A percentile compares a stretch with the other conserved stretches of the same genome.
These are phyloP conservation scores for Cinnamomum micranthum DNA, from an alignment of 164 flowering plant genomes.

Conservation along the genomic window DNA sequence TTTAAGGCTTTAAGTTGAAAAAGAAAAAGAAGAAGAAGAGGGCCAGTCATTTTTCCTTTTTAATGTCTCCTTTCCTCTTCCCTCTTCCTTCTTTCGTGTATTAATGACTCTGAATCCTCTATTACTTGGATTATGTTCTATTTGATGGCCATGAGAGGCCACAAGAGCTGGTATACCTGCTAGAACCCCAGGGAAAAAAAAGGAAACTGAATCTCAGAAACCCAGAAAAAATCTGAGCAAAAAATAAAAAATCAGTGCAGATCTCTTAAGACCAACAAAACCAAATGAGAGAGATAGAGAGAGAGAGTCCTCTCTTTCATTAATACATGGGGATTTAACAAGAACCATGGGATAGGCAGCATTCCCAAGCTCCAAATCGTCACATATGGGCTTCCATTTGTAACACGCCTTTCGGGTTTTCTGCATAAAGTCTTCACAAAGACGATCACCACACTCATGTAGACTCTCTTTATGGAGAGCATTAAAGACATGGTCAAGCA, in stretches of 20 bases:
- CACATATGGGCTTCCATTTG: constrained; percentile 67
- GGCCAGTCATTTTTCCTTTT: too few relatives aligned
- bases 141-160: constrained; percentile 93
- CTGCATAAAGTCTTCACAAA: constrained; percentile 76
- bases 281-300: neutral
- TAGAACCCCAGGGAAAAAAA: neutral
- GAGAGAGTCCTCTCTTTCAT: constrained; percentile 63
- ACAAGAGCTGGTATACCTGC: constrained; percentile 81
- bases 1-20: too few relatives aligned
- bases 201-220: neutral
- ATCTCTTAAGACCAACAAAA: neutral
- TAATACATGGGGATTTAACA: constrained; percentile 81
- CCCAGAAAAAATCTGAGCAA: neutral
- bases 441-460: constrained; percentile 82
- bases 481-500: constrained; percentile 74
- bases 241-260: neutral
- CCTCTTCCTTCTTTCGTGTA: too few relatives aligned
- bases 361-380: constrained; percentile 67
- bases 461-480: constrained; percentile 83
- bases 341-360: constrained; percentile 77
- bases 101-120: too few relatives aligned
- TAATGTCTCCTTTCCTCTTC: too few relatives aligned
- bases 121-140: too few relatives aligned
- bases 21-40: too few relatives aligned
- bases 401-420: constrained; percentile 80